Evolutionary conservation across 352 stramenopile species (phyloP), one percentile per base, ranked within the genome.

Genomic region (Phytopythium sindhum): DNA sequence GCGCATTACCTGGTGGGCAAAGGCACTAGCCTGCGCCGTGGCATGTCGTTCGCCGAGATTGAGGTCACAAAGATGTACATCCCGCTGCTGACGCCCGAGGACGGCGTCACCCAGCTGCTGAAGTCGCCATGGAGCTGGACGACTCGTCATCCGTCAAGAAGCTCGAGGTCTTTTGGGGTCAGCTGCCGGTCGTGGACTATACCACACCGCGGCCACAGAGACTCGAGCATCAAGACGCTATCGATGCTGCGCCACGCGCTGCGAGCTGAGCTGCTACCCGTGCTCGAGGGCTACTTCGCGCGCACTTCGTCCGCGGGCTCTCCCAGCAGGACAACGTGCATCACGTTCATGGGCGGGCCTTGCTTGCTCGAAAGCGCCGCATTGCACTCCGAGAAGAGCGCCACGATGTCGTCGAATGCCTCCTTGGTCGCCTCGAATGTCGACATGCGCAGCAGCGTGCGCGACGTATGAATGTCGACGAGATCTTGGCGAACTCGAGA

Each of bases 61-160:
- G 88, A 96, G 65, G 98, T 99, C n/a, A 99, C 99, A 98, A 99
- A 99, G 86, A 99, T 99, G 98, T 99, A 99, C 85, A 99, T 99
- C 97, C 97, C 97, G 26, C 84, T 99, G 44, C 91, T 98, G 63
- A 98, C 98, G 0, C 96, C 96, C 28, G 98, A 99, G 78, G 84
- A 83, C 41, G 98, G 98, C 81, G 77, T 98, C 7, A 97, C 99
- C 57, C 89, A 88, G 14, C 95, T 99, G 74, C 81, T 96, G 39
- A 96, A 97, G 74, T 98, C 98, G 2, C 88, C 26, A 92, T 99
- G 66, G 90, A 99, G 69, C 83, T 99, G 5, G 97, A 99, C 64
- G 98, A 99, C 76, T 97, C 97, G 23, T 97, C 96, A 45, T 98
- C 96, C 62, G 97, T 99, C 6, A 91, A 96, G 53, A 94, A 90